Conservation (phyloP, 345 rosid species). For the Psidium guajava region DNA sequence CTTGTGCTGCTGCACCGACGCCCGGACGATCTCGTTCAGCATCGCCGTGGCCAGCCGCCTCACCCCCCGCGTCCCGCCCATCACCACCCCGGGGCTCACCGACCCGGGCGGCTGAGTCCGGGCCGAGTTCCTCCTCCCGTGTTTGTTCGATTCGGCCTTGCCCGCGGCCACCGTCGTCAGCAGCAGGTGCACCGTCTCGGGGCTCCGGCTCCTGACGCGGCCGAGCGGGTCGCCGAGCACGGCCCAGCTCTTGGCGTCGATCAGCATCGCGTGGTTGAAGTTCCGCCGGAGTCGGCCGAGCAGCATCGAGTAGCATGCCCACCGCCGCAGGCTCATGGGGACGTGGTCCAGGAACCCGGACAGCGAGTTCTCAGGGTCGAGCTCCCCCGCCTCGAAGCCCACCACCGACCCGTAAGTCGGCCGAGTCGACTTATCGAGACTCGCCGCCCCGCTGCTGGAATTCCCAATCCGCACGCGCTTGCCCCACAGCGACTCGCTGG, state of each 20-base stretch:
- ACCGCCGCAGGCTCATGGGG: conserved; percentile 57
- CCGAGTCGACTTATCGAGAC: conserved; percentile 20
- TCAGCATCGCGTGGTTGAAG: conserved; percentile 63
- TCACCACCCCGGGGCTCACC: conserved; percentile 42
- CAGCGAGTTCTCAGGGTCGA: conserved; percentile 84
- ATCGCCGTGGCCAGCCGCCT: conserved; percentile 49
- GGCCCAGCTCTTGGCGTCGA: conserved; percentile 40
- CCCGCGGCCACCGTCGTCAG: conserved; percentile 18
- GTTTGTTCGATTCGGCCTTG: conserved; percentile 5
- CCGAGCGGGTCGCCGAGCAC: conserved; percentile 62
- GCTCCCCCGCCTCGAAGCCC: conserved; percentile 64
- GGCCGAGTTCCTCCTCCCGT: conserved; percentile 22
- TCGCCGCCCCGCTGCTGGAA: neutral
- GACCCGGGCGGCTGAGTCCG: conserved; percentile 8
- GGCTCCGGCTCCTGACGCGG: conserved; percentile 40
- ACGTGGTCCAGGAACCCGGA: conserved; percentile 64
- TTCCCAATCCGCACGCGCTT: conserved; percentile 31
- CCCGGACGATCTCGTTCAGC: conserved; percentile 67
- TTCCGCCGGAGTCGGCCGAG: conserved; percentile 69
- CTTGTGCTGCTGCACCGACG: conserved; percentile 48
- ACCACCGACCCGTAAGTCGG: conserved; percentile 80
- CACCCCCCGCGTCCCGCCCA: conserved; percentile 72
- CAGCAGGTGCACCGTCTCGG: conserved; percentile 50
- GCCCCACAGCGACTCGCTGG: conserved; percentile 67
- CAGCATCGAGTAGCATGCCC: conserved; percentile 89